phyloP scores from a whole-genome alignment of 805 yeast species.

The Candida succiphila region DNA sequence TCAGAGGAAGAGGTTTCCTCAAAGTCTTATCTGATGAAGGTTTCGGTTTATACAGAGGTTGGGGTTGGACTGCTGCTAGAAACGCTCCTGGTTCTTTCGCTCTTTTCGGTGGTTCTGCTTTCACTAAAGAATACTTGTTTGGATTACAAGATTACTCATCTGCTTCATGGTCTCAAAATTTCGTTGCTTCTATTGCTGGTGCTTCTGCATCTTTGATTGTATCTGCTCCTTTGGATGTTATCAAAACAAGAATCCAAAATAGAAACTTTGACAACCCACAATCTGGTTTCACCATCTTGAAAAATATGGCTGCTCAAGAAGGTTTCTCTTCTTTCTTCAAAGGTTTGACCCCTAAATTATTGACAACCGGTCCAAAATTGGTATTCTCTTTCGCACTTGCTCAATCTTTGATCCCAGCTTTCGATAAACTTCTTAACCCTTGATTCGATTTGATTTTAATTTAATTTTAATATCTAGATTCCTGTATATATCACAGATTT shows the following conservation, averaged over 20 bases:
- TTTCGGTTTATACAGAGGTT: constrained; percentile 86
- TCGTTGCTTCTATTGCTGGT: constrained; percentile 89
- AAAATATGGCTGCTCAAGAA: constrained; percentile 88
- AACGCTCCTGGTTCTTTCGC: constrained; percentile 99
- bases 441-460: too few species aligned
- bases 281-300: constrained; percentile 84
- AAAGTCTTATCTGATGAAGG: constrained; percentile 88
- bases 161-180: constrained; percentile 95
- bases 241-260: constrained; percentile 97
- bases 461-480: too few species aligned
- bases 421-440: constrained; percentile 49
- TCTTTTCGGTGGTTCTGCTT: constrained; percentile 95
- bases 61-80: constrained; percentile 99
- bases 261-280: constrained; percentile 93
- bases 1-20: constrained; percentile 94
- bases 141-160: constrained; percentile 77
- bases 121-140: constrained; percentile 92
- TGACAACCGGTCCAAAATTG: constrained; percentile 96
- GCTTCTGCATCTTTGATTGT: constrained; percentile 96
- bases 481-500: neutral
- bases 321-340: constrained; percentile 88
- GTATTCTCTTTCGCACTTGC: constrained; percentile 98
- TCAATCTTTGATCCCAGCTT: constrained; percentile 92
- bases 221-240: constrained; percentile 95
- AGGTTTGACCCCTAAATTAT: constrained; percentile 91